These are phyloP conservation scores for Cyclotella atomus DNA, from an alignment of 108 stramenopile species.

Conservation along the genomic window DNA sequence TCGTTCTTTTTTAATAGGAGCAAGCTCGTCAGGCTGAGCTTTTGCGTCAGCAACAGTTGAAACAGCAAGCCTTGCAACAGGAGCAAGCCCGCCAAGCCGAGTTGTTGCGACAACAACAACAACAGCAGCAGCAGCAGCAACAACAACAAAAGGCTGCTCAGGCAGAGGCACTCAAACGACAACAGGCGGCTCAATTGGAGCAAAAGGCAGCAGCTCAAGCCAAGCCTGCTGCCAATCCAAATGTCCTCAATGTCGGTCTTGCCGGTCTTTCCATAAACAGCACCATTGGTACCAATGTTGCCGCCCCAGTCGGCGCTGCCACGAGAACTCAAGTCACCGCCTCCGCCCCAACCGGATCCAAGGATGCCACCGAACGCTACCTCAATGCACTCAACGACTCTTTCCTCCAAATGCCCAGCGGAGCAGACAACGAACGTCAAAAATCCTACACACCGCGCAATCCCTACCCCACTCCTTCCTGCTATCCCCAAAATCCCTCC, in stretches of 20 bases:
- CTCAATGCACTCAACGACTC: conserved; percentile 62
- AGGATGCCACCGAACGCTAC: conserved; percentile 46
- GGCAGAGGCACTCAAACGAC: conserved; percentile 65
- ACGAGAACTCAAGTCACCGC: conserved; percentile 10
- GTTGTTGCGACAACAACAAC: conserved; percentile 56
- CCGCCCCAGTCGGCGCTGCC: conserved; percentile 13
- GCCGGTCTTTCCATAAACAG: conserved; percentile 59
- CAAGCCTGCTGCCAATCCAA: conserved; percentile 55
- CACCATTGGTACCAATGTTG: conserved; percentile 19
- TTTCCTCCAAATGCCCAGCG: conserved; percentile 73
- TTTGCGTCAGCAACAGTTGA: conserved; percentile 66
- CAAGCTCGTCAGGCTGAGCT: conserved; percentile 69
- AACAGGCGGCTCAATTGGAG: conserved; percentile 58
- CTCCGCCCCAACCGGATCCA: conserved; percentile 14
- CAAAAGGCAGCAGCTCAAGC: conserved; percentile 61
- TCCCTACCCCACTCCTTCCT: conserved; percentile 88
- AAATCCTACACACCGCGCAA: conserved; percentile 90
- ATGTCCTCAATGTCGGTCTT: conserved; percentile 67
- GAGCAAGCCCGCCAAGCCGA: conserved; percentile 68
- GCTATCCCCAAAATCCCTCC: conserved; percentile 89
- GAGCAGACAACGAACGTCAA: conserved; percentile 69
- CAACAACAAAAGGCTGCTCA: conserved; percentile 49
- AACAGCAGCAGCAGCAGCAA: conserved; percentile 58
- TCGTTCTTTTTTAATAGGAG: conserved; percentile 34
- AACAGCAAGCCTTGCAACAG: conserved; percentile 69